phyloP scores from a whole-genome alignment of 306 rosid genomes.

The Carpinus fangiana region DNA sequence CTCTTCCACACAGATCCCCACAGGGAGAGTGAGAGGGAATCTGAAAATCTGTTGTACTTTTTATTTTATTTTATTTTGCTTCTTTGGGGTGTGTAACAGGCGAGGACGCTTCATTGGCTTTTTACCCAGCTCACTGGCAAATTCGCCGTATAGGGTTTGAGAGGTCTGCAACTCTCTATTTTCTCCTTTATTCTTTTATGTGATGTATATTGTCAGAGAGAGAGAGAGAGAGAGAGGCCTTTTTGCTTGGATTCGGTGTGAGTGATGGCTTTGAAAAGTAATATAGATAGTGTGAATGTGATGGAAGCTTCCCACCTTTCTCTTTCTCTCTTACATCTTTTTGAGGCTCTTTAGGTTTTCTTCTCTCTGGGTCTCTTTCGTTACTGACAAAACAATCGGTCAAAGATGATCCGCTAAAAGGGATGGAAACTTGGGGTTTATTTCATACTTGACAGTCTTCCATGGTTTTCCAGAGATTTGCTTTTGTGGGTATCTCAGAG shows the following conservation, averaged over 20 bases:
- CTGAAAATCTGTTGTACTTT: constrained; percentile 25
- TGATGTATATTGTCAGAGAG: constrained; percentile 5
- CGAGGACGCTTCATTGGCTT: constrained; percentile 37
- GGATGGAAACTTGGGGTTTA: constrained; percentile 30
- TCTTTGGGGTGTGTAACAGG: constrained; percentile 37
- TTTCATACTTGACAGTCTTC: constrained; percentile 11
- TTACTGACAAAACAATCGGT: constrained; percentile 41
- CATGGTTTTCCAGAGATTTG: not conserved
- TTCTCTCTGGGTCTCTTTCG: constrained; percentile 42
- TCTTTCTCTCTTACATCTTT: constrained; percentile 17
- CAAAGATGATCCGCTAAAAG: constrained; percentile 28
- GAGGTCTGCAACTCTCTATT: constrained; percentile 13
- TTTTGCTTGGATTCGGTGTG: constrained; percentile 45
- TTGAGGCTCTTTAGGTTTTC: constrained; percentile 13
- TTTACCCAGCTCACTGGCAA: constrained; percentile 45
- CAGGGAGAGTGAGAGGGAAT: constrained; percentile 40
- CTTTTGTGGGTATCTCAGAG: not conserved
- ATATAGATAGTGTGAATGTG: constrained; percentile 43
- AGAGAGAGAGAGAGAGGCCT: constrained; percentile 27
- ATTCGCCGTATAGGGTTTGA: constrained; percentile 52
- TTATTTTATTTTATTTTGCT: constrained; percentile 4
- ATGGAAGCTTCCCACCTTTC: not conserved
- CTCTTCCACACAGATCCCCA: constrained; percentile 54
- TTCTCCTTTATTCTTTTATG: constrained; percentile 32
- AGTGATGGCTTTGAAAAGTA: constrained; percentile 45